These are phyloP conservation scores for Penicillium egyptiacum DNA, from an alignment of 495 filamentous ascomycete genomes.

Conservation along the genomic window DNA sequence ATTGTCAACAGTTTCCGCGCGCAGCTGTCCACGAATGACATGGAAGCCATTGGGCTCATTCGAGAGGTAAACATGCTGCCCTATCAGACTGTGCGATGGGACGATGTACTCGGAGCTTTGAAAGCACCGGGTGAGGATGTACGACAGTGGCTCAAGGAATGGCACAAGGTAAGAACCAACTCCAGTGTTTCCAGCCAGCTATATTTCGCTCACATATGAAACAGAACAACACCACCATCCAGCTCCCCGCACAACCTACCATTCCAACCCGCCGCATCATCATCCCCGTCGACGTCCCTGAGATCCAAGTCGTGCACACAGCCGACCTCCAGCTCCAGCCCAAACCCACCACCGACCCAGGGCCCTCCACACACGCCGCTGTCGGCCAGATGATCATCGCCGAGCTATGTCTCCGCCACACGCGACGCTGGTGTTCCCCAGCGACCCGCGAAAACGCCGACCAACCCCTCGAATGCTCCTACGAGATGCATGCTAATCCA, in stretches of 20 bases:
- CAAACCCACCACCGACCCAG: conserved; percentile 26
- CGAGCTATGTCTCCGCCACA: conserved; percentile 71
- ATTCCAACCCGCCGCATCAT: conserved; percentile 45
- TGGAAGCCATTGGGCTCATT: conserved; percentile 50
- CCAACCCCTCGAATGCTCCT: conserved; percentile 71
- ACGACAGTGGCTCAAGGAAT: conserved; percentile 44
- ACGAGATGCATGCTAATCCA: conserved; percentile 72
- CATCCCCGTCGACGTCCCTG: conserved; percentile 78
- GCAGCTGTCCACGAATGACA: conserved; percentile 56
- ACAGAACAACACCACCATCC: conserved; percentile 38
- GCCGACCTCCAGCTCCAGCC: conserved; percentile 64
- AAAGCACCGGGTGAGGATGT: conserved; percentile 39
- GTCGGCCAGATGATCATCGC: conserved; percentile 71
- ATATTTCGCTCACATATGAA: conserved; percentile 14
- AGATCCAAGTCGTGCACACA: conserved; percentile 79
- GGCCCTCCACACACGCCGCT: conserved; percentile 43
- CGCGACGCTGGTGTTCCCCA: conserved; percentile 70
- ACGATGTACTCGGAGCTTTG: conserved; percentile 40
- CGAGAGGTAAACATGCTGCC: conserved; percentile 44
- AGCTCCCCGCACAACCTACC: conserved; percentile 34
- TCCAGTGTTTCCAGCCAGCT: background rate
- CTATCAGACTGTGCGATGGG: conserved; percentile 45
- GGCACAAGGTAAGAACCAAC: conserved; percentile 46
- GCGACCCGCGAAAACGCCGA: conserved; percentile 37
- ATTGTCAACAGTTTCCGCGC: conserved; percentile 53